These are phyloP conservation scores for Colletotrichum brevisporum DNA, from an alignment of 2,329 filamentous ascomycete species.

Conservation along the genomic window DNA sequence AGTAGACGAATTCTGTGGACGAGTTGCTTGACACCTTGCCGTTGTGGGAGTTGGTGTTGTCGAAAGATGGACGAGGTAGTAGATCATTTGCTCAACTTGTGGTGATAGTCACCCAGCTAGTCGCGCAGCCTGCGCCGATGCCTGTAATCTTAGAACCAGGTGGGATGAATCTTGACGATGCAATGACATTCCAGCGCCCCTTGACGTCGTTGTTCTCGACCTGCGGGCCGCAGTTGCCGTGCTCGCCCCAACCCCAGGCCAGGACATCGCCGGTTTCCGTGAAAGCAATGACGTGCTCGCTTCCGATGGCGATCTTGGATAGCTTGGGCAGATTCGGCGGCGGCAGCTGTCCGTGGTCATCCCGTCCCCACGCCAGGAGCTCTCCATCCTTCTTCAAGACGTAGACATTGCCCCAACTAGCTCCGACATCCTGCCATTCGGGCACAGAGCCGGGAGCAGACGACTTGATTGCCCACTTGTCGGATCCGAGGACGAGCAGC, in stretches of 20 bases:
- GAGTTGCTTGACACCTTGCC: constrained; percentile 51
- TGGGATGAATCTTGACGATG: constrained; percentile 68
- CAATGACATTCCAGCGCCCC: constrained; percentile 77
- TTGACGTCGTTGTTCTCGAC: constrained; percentile 77
- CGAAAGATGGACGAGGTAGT: constrained; percentile 2
- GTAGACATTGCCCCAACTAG: constrained; percentile 88
- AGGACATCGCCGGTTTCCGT: constrained; percentile 76
- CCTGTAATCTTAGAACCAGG: constrained; percentile 66
- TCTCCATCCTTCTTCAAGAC: constrained; percentile 73
- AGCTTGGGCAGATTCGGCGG: constrained; percentile 73
- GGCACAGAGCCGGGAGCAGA: constrained; percentile 66
- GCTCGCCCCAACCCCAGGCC: constrained; percentile 97
- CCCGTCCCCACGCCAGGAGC: constrained; percentile 82
- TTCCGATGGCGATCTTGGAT: constrained; percentile 81
- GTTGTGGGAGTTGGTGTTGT: neutral
- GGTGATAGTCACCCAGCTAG: constrained; percentile 79
- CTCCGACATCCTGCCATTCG: constrained; percentile 77
- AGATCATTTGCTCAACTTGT: constrained; percentile 44
- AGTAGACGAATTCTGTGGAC: constrained; percentile 45
- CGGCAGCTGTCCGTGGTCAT: constrained; percentile 87
- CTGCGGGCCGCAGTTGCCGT: constrained; percentile 90
- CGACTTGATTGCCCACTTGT: constrained; percentile 79
- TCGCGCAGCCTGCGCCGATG: constrained; percentile 90
- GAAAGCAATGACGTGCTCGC: constrained; percentile 88
- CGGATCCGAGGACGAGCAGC: constrained; percentile 77